Evolutionary conservation across 768 basidiomycete genomes (phyloP).

Genomic region (Kwoniella sp.): DNA sequence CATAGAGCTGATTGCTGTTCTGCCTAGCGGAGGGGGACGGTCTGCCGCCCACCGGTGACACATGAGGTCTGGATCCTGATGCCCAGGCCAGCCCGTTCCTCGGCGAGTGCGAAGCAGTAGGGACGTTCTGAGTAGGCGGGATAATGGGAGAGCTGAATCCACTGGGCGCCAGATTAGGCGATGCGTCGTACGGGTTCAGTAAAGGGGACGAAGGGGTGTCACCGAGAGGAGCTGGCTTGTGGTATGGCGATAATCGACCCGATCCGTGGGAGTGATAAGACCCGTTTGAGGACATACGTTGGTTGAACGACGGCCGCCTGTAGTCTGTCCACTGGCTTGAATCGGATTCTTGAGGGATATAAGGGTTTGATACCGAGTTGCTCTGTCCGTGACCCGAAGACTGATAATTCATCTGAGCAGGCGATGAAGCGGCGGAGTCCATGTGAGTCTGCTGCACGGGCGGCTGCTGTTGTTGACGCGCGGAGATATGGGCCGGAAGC

Average conservation of each 20-base stretch:
- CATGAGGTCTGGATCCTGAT: slow-evolving; percentile 4
- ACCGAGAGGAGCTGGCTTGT: slow-evolving; percentile 5
- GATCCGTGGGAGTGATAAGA: slow-evolving; percentile 29
- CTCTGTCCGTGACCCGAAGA: not conserved
- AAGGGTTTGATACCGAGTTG: slow-evolving; percentile 15
- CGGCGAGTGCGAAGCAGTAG: slow-evolving; percentile 5
- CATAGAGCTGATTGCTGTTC: slow-evolving; percentile 23
- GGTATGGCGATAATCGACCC: slow-evolving; percentile 32
- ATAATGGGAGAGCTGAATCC: slow-evolving; percentile 6
- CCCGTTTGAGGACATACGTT: slow-evolving; percentile 28
- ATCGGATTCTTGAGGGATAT: slow-evolving; percentile 37
- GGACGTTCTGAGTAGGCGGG: slow-evolving; percentile 1
- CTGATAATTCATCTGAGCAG: slow-evolving; percentile 3
- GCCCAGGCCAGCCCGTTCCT: slow-evolving; percentile 6
- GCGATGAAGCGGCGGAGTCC: slow-evolving; percentile 16
- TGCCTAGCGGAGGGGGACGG: slow-evolving; percentile 4
- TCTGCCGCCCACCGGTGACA: slow-evolving; percentile 12
- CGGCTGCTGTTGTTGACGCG: slow-evolving; percentile 7
- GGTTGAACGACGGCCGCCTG: slow-evolving; percentile 15
- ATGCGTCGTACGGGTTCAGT: slow-evolving; percentile 31
- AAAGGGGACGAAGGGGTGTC: slow-evolving; percentile 27
- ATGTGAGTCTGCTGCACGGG: not conserved
- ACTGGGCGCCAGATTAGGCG: slow-evolving; percentile 8
- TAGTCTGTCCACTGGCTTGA: slow-evolving; percentile 30
- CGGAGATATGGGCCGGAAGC: slow-evolving; percentile 20